phyloP scores from a whole-genome alignment of 2,329 filamentous ascomycete species.

The Lecanicillium sp. region DNA sequence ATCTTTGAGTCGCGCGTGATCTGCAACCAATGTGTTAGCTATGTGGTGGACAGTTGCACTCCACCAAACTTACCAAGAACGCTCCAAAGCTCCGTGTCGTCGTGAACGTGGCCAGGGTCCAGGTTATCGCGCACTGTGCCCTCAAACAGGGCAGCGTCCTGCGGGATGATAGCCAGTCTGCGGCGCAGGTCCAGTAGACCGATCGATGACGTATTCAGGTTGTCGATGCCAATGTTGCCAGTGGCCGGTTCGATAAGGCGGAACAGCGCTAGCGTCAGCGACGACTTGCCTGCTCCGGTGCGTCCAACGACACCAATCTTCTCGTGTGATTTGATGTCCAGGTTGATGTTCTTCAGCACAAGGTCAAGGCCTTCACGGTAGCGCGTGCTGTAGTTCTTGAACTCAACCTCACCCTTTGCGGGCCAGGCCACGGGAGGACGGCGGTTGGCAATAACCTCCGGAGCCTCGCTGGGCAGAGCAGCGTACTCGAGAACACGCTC shows the following conservation, averaged over 20 bases:
- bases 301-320: constrained; percentile 97
- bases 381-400: constrained; percentile 89
- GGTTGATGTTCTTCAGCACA: constrained; percentile 85
- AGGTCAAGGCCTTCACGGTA: constrained; percentile 87
- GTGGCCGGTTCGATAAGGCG: constrained; percentile 84
- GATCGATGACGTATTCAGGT: constrained; percentile 82
- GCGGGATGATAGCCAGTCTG: constrained; percentile 91
- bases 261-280: constrained; percentile 86
- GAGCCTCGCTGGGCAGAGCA: constrained; percentile 82
- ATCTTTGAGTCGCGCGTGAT: constrained; percentile 90
- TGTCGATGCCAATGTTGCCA: constrained; percentile 84
- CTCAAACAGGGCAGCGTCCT: constrained; percentile 94
- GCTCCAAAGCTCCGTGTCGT: constrained; percentile 96
- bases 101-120: constrained; percentile 88
- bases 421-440: constrained; percentile 90
- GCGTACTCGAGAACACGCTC: constrained; percentile 97
- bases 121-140: constrained; percentile 91
- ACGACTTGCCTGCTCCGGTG: constrained; percentile 94
- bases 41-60: too few relatives aligned
- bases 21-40: constrained; percentile 36
- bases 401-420: constrained; percentile 77
- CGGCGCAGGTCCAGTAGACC: constrained; percentile 83
- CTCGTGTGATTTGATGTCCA: constrained; percentile 92
- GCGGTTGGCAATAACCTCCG: constrained; percentile 84
- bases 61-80: constrained; percentile 64